Evolutionary conservation across 2,329 filamentous ascomycete species (phyloP).

Genomic region (Fusarium transvaalense): DNA sequence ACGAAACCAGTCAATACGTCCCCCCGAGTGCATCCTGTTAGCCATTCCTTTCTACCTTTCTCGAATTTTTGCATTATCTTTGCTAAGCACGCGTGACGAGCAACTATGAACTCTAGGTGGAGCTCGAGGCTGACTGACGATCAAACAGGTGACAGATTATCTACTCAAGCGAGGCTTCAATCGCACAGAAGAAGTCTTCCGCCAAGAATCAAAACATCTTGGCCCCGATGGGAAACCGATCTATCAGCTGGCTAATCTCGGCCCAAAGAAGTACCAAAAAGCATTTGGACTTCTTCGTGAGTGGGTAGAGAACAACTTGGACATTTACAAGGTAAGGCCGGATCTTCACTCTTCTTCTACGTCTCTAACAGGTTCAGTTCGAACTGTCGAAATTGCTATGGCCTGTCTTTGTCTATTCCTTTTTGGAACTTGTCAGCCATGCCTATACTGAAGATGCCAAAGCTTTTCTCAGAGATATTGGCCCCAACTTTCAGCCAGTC

Average conservation of each 20-base stretch:
- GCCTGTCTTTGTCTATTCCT: conserved; percentile 95
- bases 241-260: conserved; percentile 74
- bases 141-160: conserved; percentile 83
- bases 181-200: conserved; percentile 90
- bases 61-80: background rate
- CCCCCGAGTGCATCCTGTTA: background rate
- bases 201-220: conserved; percentile 87
- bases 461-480: conserved; percentile 77
- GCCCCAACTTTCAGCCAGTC: conserved; percentile 76
- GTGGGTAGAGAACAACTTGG: conserved; percentile 92
- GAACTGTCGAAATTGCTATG: conserved; percentile 90
- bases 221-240: conserved; percentile 85
- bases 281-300: conserved; percentile 79
- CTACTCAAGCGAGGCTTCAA: conserved; percentile 95
- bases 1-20: background rate
- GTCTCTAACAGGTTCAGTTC: conserved; percentile 66
- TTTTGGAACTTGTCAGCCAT: conserved; percentile 80
- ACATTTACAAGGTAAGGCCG: conserved; percentile 84
- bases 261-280: conserved; percentile 81
- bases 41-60: background rate
- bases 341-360: conserved; percentile 1
- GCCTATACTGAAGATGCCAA: conserved; percentile 79
- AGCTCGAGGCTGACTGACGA: conserved; percentile 22
- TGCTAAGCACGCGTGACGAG: background rate
- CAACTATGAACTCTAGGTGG: background rate